These are phyloP conservation scores for Nissolia schottii DNA, from an alignment of 306 rosid species.

Conservation along the genomic window DNA sequence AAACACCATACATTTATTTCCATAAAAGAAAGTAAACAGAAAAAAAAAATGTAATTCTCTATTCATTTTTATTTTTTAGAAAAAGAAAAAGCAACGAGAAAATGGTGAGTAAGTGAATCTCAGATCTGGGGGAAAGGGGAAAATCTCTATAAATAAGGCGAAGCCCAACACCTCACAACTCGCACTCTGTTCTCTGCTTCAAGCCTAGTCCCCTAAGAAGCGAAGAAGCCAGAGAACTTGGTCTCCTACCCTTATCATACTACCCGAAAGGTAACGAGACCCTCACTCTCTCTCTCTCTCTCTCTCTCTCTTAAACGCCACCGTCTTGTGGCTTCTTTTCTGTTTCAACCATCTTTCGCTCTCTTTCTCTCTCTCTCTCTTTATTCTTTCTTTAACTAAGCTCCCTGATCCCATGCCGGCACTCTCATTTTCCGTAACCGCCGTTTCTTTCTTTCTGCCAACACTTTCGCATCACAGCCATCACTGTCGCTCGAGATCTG, in stretches of 20 bases:
- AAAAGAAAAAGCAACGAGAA: neutral
- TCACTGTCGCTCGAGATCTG: slow-evolving; percentile 15
- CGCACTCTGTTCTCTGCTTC: slow-evolving; percentile 33
- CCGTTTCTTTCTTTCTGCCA: neutral
- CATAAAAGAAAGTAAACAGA: neutral
- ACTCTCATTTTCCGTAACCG: neutral
- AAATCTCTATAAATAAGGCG: slow-evolving; percentile 40
- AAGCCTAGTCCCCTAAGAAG: slow-evolving; percentile 15
- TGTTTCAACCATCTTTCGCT: neutral
- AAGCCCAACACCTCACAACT: neutral
- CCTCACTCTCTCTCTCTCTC: neutral
- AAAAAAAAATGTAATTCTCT: neutral
- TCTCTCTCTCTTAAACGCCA: neutral
- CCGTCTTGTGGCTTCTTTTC: too few relatives aligned
- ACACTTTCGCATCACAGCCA: neutral
- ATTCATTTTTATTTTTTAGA: neutral
- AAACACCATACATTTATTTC: neutral
- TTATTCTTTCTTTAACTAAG: too few relatives aligned
- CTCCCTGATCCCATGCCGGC: neutral
- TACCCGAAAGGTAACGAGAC: slow-evolving; percentile 32
- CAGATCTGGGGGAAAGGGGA: slow-evolving; percentile 31
- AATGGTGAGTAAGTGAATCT: neutral
- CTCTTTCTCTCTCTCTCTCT: neutral
- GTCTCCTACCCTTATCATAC: slow-evolving; percentile 26
- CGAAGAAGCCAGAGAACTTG: slow-evolving; percentile 24